phyloP scores from a whole-genome alignment of 148 eudicot species.

The Hydrangea macrophylla region DNA sequence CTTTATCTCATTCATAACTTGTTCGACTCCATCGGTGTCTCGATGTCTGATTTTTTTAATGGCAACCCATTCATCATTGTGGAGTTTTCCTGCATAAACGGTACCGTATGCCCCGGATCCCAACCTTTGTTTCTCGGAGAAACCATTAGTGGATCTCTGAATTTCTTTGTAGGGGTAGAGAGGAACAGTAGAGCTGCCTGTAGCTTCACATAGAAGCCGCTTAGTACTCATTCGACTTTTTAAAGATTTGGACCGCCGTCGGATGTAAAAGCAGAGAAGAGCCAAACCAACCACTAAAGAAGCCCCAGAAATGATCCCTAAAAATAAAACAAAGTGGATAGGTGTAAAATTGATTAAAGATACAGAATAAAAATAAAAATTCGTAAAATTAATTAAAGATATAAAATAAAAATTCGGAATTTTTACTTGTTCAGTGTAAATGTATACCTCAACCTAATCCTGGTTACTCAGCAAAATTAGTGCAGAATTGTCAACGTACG shows the following conservation, averaged over 20 bases:
- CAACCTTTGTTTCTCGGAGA: conserved; percentile 28
- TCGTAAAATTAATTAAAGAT: no score
- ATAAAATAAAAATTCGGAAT: no score
- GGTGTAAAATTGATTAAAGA: no score
- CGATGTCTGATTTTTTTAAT: conserved; percentile 27
- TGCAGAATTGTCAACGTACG: no score
- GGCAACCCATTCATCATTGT: conserved; percentile 27
- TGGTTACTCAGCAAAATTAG: no score
- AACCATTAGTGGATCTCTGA: conserved; percentile 28
- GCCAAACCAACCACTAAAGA: conserved; percentile 35
- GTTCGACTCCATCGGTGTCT: conserved; percentile 20
- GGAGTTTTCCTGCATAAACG: conserved; percentile 35
- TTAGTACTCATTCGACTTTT: conserved; percentile 14
- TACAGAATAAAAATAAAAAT: no score
- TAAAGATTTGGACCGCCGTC: conserved; percentile 20
- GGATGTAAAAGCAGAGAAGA: conserved; percentile 28
- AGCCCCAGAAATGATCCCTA: conserved; percentile 47
- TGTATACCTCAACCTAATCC: no score
- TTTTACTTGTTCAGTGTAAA: no score
- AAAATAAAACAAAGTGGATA: no score
- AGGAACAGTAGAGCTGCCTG: conserved; percentile 31
- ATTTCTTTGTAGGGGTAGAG: conserved; percentile 26
- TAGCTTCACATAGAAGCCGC: conserved; percentile 28
- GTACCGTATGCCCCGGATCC: conserved; percentile 38
- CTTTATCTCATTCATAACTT: conserved; percentile 34